phyloP scores from a whole-genome alignment of 2,329 filamentous ascomycete species.

The Gnomoniopsis smithogilvyi region DNA sequence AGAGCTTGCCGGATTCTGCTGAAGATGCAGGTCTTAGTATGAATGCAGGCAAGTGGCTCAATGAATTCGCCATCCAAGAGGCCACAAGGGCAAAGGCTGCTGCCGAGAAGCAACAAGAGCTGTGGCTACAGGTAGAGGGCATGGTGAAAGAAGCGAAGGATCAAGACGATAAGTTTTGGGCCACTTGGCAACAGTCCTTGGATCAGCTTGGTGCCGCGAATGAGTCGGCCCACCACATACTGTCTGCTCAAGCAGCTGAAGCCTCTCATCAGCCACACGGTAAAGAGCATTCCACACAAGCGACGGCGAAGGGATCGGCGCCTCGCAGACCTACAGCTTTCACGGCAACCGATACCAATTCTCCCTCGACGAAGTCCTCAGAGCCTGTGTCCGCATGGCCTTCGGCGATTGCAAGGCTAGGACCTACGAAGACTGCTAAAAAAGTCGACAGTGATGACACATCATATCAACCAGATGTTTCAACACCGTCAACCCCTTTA shows the following conservation, averaged over 20 bases:
- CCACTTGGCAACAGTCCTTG: not conserved
- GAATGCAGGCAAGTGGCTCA: not conserved
- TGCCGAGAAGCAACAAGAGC: not conserved
- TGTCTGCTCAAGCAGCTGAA: too few species aligned
- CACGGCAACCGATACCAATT: too few species aligned
- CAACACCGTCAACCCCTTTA: too few species aligned
- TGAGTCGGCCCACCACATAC: not conserved
- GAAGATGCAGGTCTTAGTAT: not conserved
- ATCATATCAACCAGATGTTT: too few species aligned
- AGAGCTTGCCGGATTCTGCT: not conserved
- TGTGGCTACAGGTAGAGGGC: not conserved
- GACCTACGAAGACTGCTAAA: too few species aligned
- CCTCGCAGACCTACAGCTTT: too few species aligned
- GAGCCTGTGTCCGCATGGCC: not conserved
- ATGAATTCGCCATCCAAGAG: not conserved
- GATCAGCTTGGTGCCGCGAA: not conserved
- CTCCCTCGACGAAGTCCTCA: not conserved
- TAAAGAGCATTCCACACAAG: too few species aligned
- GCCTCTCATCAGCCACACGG: too few species aligned
- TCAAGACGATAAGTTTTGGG: slow-evolving; percentile 5
- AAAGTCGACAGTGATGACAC: too few species aligned
- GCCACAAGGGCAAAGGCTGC: not conserved
- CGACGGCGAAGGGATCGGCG: too few species aligned
- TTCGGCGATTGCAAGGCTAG: not conserved
- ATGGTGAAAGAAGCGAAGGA: not conserved